Conservation (phyloP, 2,329 filamentous ascomycete genomes). For the Zymoseptoria crescenta region DNA sequence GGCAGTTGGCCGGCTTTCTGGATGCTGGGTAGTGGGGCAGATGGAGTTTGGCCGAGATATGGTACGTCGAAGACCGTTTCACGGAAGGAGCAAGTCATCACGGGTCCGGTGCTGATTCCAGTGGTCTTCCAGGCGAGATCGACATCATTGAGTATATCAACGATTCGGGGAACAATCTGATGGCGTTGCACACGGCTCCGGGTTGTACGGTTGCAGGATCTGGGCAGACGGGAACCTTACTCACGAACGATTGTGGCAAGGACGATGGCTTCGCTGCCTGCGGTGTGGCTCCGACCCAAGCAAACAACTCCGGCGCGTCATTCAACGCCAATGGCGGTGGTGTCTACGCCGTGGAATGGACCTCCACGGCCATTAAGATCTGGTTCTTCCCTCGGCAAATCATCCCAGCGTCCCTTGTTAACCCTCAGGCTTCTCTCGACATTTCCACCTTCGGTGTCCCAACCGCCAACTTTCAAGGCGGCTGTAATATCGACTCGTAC, state of each 20-base stretch:
- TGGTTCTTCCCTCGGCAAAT: constrained; percentile 31
- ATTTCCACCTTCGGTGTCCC: constrained; percentile 55
- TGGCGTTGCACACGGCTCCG: constrained; percentile 27
- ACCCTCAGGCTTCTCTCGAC: constrained; percentile 40
- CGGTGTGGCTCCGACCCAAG: constrained; percentile 5
- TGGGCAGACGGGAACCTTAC: constrained; percentile 23
- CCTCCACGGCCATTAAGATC: constrained; percentile 25
- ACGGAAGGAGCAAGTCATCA: not conserved
- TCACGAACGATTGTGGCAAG: constrained; percentile 23
- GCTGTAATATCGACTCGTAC: constrained; percentile 31
- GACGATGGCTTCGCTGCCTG: not conserved
- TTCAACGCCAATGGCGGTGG: constrained; percentile 28
- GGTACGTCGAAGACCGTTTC: constrained; percentile 12
- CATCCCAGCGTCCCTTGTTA: constrained; percentile 36
- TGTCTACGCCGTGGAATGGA: constrained; percentile 32
- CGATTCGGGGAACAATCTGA: constrained; percentile 19
- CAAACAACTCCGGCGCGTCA: constrained; percentile 28
- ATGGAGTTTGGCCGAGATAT: constrained; percentile 29
- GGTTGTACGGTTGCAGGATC: constrained; percentile 27
- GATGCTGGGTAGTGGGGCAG: constrained; percentile 38
- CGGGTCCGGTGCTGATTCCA: not conserved
- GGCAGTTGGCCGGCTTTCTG: constrained; percentile 38
- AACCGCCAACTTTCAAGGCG: constrained; percentile 52
- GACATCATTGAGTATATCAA: constrained; percentile 34
- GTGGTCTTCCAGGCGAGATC: constrained; percentile 13